Evolutionary conservation across 176 grass and related monocot genomes (phyloP), one percentile per base, ranked within the genome.

Genomic region (Cocos nucifera): DNA sequence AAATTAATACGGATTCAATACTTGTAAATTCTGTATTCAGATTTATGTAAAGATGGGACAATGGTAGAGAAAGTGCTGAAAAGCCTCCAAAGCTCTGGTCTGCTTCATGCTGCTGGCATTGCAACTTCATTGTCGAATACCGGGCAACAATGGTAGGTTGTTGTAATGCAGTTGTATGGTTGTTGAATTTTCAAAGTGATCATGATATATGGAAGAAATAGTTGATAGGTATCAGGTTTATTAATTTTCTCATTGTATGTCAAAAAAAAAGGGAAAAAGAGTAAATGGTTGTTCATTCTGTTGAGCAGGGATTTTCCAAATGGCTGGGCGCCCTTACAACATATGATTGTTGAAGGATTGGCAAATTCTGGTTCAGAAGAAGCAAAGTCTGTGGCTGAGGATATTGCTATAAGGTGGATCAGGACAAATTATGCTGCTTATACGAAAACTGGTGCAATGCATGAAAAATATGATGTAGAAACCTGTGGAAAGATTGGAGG

Each of bases 271-370:
- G 2, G 3, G 0, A 10, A 44, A 44, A 3, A 44, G 35, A 44
- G 35, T 44, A 44, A 14, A 44, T 44, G 35, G 9, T 14, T 44
- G 35, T 62, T 22, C 62, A 59, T 56, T 39, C 22, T 67, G 58
- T 32, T 71, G 32, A 70, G 53, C 57, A 97, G 92, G 92, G 92
- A 97, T 70, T 85, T 91, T 52, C 92, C 87, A 24, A 91, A 97
- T 79, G 87, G 92, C 63, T 97, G 92, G 92, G 83, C 92, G 15
- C 87, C 92, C 6, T 32, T 91, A 52, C 92, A 97, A 24, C 86
- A 97, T 67, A 77, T 97, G 70, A 90, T 95, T 80, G 77, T 51
- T 15, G 79, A 95, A 49, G 90, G 90, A 54, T 63, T 95, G 59
- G 32, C 74, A 54, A 77, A 70, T 35, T 77, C 70, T 75, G 70